Evolutionary conservation across 768 basidiomycete species (phyloP).

Genomic region (Lactarius hatsudake): DNA sequence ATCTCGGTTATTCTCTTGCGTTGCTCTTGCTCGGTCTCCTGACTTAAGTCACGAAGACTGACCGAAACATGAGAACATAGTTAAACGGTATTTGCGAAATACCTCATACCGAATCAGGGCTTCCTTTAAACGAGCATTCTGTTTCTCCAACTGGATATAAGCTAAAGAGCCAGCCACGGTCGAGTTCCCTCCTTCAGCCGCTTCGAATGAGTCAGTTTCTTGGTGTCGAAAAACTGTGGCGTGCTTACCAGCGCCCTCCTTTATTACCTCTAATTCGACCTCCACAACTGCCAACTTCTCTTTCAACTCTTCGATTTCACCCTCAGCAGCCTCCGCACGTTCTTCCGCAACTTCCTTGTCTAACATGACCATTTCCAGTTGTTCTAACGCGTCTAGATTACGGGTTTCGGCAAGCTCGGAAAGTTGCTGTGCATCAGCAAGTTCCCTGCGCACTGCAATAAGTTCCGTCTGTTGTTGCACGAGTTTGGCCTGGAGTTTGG

Average conservation of each 20-base stretch:
- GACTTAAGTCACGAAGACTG: conserved; percentile 84
- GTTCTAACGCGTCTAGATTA: conserved; percentile 78
- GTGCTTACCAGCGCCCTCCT: conserved; percentile 46
- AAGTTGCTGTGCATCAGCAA: conserved; percentile 76
- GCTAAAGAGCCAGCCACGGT: conserved; percentile 57
- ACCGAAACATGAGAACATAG: conserved; percentile 7
- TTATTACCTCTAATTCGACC: conserved; percentile 79
- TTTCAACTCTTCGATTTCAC: conserved; percentile 72
- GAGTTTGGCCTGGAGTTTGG: conserved; percentile 89
- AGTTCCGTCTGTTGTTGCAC: conserved; percentile 78
- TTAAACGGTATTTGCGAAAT: conserved; percentile 1
- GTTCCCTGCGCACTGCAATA: conserved; percentile 66
- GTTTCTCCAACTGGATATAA: conserved; percentile 89
- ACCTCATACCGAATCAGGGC: conserved; percentile 72
- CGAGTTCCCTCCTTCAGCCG: conserved; percentile 33
- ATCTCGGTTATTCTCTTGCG: conserved; percentile 78
- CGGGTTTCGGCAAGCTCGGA: conserved; percentile 65
- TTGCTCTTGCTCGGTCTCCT: conserved; percentile 85
- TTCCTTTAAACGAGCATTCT: conserved; percentile 94
- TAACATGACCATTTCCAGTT: conserved; percentile 90
- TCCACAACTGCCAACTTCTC: conserved; percentile 78
- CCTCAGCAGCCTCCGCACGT: conserved; percentile 74
- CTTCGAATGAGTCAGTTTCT: conserved; percentile 23
- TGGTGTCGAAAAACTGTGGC: neutral
- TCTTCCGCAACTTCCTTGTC: conserved; percentile 98